phyloP scores from a whole-genome alignment of 2,329 filamentous ascomycete species.

The Diaporthe aspalathi region DNA sequence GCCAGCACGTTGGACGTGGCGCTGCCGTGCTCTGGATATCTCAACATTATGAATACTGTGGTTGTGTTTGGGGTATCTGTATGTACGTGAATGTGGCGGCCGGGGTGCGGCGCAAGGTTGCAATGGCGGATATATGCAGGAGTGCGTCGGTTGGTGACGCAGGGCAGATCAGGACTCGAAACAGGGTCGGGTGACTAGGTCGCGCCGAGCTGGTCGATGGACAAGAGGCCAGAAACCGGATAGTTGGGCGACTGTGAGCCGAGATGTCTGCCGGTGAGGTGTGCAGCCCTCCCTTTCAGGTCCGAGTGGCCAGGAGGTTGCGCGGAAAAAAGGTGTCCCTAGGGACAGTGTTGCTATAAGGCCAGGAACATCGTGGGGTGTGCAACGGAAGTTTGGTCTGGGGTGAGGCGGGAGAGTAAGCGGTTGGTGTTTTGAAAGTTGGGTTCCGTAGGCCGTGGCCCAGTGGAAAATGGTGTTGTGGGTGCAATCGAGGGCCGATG shows the following conservation, averaged over 20 bases:
- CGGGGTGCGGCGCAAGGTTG: conserved; percentile 25
- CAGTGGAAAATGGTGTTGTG: not conserved
- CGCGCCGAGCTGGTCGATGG: conserved; percentile 20
- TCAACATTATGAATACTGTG: conserved; percentile 41
- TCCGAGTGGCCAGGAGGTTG: conserved; percentile 40
- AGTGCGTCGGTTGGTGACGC: conserved; percentile 31
- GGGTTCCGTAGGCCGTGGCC: conserved; percentile 36
- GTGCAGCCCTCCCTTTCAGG: conserved; percentile 36
- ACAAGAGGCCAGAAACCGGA: conserved; percentile 18
- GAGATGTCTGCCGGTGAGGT: conserved; percentile 23
- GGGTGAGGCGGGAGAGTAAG: conserved; percentile 18
- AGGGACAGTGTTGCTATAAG: conserved; percentile 55
- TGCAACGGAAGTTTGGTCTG: conserved; percentile 29
- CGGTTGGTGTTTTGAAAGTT: conserved; percentile 32
- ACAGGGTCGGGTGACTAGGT: conserved; percentile 32
- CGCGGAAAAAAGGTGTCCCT: conserved; percentile 52
- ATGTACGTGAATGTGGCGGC: conserved; percentile 17
- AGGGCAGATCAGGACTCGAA: conserved; percentile 16
- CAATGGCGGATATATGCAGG: conserved; percentile 32
- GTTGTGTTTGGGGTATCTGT: conserved; percentile 19
- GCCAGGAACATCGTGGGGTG: conserved; percentile 44
- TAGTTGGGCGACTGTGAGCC: not conserved
- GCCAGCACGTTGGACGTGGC: conserved; percentile 57
- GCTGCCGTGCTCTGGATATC: conserved; percentile 51
- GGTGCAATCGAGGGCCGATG: conserved; percentile 28